Evolutionary conservation across 257 asterid species (phyloP).

Genomic region (Leptodermis oblonga): DNA sequence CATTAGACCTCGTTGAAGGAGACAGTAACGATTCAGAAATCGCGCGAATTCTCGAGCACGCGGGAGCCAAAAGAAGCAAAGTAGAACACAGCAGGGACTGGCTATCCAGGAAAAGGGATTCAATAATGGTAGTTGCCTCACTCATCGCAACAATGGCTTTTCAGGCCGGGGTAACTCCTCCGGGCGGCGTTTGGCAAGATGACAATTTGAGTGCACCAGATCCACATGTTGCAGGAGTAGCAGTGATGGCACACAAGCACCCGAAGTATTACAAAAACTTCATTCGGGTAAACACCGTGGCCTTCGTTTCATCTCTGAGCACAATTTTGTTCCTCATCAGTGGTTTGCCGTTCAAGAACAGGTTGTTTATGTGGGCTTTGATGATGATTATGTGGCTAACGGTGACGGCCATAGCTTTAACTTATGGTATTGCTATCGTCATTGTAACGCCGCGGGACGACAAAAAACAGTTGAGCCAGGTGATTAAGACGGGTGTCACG

Average conservation of each 20-base stretch:
- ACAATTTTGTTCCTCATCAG: constrained; percentile 51
- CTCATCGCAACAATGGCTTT: constrained; percentile 18
- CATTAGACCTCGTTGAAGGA: neutral
- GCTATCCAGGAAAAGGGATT: constrained; percentile 15
- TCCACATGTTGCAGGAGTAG: constrained; percentile 38
- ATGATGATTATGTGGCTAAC: constrained; percentile 63
- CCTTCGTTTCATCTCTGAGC: constrained; percentile 51
- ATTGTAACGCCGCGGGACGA: constrained; percentile 32
- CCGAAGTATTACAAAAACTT: constrained; percentile 23
- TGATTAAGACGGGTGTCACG: constrained; percentile 12
- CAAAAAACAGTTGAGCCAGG: constrained; percentile 16
- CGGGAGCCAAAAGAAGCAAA: neutral
- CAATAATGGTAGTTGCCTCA: constrained; percentile 15
- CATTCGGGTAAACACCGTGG: constrained; percentile 35
- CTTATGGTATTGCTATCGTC: constrained; percentile 30
- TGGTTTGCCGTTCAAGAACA: constrained; percentile 44
- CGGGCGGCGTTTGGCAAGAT: constrained; percentile 23
- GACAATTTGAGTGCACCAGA: neutral
- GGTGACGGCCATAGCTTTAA: constrained; percentile 33
- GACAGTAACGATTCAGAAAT: neutral
- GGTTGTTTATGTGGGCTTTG: constrained; percentile 39
- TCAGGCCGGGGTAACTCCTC: constrained; percentile 32
- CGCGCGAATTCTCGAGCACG: neutral
- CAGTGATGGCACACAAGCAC: constrained; percentile 40
- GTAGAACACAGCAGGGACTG: neutral